Percentiles rank a stretch among this genome's conserved stretches.
These are phyloP conservation scores for Neonectria ditissima DNA, from an alignment of 2,329 filamentous ascomycete species.

Conservation along the genomic window DNA sequence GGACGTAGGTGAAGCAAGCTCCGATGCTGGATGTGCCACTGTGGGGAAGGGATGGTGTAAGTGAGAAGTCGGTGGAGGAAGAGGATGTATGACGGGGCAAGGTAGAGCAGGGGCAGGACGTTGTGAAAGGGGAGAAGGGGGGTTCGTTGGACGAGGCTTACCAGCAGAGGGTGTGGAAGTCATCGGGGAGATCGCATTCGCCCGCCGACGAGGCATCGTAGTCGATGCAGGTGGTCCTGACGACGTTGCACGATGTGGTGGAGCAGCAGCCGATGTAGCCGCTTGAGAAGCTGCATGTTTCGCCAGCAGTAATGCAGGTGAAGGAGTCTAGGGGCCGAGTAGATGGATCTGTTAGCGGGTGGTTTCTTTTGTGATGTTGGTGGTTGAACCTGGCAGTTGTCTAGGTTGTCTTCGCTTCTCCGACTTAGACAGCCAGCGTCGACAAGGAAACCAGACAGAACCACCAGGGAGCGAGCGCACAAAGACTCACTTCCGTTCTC, in stretches of 20 bases:
- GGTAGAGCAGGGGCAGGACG: background rate
- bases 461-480: background rate
- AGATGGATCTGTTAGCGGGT: conserved; percentile 5
- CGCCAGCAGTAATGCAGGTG: conserved; percentile 44
- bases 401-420: background rate
- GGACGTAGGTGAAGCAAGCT: conserved; percentile 47
- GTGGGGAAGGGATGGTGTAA: conserved; percentile 26
- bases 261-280: conserved; percentile 50
- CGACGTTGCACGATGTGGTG: conserved; percentile 43
- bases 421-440: background rate
- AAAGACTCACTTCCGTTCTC: conserved; percentile 46
- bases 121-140: no score
- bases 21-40: conserved; percentile 30
- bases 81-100: background rate
- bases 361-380: background rate
- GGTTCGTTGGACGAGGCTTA: conserved; percentile 31
- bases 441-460: no score
- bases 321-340: conserved; percentile 38
- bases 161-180: conserved; percentile 53
- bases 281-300: conserved; percentile 44
- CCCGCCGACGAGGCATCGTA: conserved; percentile 42
- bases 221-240: conserved; percentile 51
- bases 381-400: background rate
- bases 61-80: background rate
- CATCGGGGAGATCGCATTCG: conserved; percentile 42